These are phyloP conservation scores for Barnettozyma botsteinii DNA, from an alignment of 805 yeast species.

Conservation along the genomic window DNA sequence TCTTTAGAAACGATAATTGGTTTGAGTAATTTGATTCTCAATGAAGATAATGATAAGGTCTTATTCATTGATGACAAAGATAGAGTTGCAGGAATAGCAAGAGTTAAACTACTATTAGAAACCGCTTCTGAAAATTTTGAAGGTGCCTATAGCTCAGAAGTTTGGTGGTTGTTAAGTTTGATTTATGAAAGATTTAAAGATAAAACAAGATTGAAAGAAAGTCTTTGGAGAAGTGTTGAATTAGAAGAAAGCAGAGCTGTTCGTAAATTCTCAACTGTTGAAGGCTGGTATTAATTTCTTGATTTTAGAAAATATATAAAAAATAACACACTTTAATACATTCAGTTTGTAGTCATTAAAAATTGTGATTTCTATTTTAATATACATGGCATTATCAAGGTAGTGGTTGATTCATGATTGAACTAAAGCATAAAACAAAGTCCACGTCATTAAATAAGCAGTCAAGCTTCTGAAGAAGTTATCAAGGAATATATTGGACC, in stretches of 20 bases:
- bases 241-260: slow-evolving; percentile 45
- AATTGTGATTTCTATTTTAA: background rate
- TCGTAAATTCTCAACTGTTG: slow-evolving; percentile 3
- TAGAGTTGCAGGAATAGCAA: slow-evolving; percentile 48
- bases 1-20: slow-evolving; percentile 18
- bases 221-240: slow-evolving; percentile 60
- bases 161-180: slow-evolving; percentile 63
- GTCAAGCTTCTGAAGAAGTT: slow-evolving; percentile 16
- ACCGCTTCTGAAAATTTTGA: slow-evolving; percentile 31
- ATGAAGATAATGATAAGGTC: slow-evolving; percentile 7
- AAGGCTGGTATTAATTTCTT: background rate
- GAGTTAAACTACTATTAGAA: slow-evolving; percentile 34
- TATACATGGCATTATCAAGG: too few species aligned
- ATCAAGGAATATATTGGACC: slow-evolving; percentile 12
- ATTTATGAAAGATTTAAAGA: slow-evolving; percentile 58
- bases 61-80: slow-evolving; percentile 51
- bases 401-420: too few species aligned
- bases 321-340: too few species aligned
- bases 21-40: slow-evolving; percentile 17
- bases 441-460: slow-evolving; percentile 23
- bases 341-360: background rate
- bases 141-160: slow-evolving; percentile 47
- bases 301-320: too few species aligned
- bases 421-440: slow-evolving; percentile 23
- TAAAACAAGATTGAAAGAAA: slow-evolving; percentile 38